Conservation (phyloP, 2,329 filamentous ascomycete genomes). For the Calonectria pseudoturangicola region DNA sequence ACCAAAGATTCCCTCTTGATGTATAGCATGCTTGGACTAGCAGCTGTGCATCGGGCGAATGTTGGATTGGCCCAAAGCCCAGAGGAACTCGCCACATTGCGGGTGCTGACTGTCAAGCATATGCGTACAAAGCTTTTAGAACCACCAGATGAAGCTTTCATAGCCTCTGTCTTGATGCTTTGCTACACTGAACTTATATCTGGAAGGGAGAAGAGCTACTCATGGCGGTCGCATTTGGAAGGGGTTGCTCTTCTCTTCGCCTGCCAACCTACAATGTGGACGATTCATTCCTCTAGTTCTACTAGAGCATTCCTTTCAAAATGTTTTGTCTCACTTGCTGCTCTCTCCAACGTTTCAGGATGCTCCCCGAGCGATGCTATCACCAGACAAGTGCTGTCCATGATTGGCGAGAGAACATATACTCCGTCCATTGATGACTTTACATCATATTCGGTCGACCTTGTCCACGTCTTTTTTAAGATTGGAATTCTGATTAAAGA, state of each 20-base stretch:
- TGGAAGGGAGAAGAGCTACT: slow-evolving; percentile 1
- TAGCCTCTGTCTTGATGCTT: slow-evolving; percentile 22
- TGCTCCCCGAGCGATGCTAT: neutral
- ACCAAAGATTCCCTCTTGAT: neutral
- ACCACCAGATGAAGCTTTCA: neutral
- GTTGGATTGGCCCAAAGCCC: slow-evolving; percentile 12
- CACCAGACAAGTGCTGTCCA: neutral
- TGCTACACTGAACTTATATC: slow-evolving; percentile 29
- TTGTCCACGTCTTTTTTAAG: slow-evolving; percentile 4
- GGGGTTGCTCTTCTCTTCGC: slow-evolving; percentile 22
- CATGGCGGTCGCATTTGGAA: slow-evolving; percentile 32
- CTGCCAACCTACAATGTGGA: slow-evolving; percentile 1
- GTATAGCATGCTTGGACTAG: slow-evolving; percentile 17
- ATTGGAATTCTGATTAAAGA: slow-evolving; percentile 8
- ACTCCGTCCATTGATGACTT: slow-evolving; percentile 19
- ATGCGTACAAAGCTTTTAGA: neutral
- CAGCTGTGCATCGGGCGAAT: slow-evolving; percentile 20
- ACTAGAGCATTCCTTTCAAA: slow-evolving; percentile 14
- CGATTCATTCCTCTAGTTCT: neutral
- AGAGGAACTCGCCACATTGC: slow-evolving; percentile 9
- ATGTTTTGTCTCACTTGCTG: slow-evolving; percentile 31
- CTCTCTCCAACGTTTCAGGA: slow-evolving; percentile 25
- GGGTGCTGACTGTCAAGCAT: slow-evolving; percentile 10
- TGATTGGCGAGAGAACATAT: neutral
- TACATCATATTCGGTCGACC: slow-evolving; percentile 17